phyloP scores from a whole-genome alignment of 2,329 filamentous ascomycete species.

The Leptosphaerulina australis region DNA sequence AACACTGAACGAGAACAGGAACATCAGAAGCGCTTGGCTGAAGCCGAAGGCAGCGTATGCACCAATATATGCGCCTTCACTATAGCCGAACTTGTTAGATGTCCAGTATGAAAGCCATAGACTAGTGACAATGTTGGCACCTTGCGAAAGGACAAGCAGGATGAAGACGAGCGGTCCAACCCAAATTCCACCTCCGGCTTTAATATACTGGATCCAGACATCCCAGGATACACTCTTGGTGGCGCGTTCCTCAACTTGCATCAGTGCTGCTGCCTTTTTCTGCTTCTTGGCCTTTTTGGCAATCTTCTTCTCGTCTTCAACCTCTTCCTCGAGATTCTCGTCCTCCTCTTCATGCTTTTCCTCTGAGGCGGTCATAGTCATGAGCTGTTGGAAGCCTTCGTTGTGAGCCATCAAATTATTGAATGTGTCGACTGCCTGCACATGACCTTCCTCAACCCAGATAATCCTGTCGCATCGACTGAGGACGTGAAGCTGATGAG shows the following conservation, averaged over 20 bases:
- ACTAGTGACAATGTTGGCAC: conserved; percentile 83
- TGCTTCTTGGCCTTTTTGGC: conserved; percentile 58
- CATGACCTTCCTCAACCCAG: conserved; percentile 85
- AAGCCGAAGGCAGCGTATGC: conserved; percentile 36
- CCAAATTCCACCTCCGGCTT: conserved; percentile 72
- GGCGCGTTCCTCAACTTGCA: conserved; percentile 76
- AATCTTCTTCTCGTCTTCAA: conserved; percentile 63
- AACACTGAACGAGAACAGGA: conserved; percentile 77
- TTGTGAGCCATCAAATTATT: conserved; percentile 83
- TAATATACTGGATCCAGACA: conserved; percentile 79
- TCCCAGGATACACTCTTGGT: conserved; percentile 78
- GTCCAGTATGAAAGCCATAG: conserved; percentile 97
- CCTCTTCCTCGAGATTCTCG: conserved; percentile 57
- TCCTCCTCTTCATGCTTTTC: conserved; percentile 56
- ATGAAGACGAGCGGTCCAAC: conserved; percentile 69
- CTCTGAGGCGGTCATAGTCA: conserved; percentile 78
- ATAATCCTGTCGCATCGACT: conserved; percentile 90
- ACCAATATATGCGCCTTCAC: conserved; percentile 73
- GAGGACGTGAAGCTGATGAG: conserved; percentile 92
- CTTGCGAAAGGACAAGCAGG: conserved; percentile 74
- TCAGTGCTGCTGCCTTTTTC: conserved; percentile 63
- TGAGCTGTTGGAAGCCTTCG: conserved; percentile 77
- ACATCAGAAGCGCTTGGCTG: conserved; percentile 58
- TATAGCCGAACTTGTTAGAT: conserved; percentile 72
- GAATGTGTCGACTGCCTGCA: conserved; percentile 87